These are phyloP conservation scores for Diaporthe humulicola DNA, from an alignment of 2,329 filamentous ascomycete genomes.

Conservation along the genomic window DNA sequence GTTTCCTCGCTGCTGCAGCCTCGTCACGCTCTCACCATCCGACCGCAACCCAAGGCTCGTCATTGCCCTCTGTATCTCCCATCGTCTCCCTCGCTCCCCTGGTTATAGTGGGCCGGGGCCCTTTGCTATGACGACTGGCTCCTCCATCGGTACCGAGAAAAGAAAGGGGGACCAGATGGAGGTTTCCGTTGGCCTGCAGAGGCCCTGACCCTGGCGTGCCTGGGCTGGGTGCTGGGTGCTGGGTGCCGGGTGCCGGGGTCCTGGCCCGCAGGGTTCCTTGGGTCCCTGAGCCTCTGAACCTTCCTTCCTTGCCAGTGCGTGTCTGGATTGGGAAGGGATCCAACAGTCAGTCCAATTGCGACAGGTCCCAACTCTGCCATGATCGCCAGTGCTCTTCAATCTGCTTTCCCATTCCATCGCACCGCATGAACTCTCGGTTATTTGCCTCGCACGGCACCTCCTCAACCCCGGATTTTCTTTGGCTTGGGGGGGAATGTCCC, in stretches of 20 bases:
- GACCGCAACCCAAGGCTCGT: constrained; percentile 2
- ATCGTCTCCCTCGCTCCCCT: not conserved
- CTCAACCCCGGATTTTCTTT: constrained; percentile 9
- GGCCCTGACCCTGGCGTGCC: not conserved
- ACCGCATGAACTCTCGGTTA: constrained; percentile 17
- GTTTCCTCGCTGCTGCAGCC: constrained; percentile 12
- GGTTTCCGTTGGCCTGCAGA: constrained; percentile 14
- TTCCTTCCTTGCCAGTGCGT: constrained; percentile 1
- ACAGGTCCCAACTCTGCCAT: constrained; percentile 16
- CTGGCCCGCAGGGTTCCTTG: not conserved
- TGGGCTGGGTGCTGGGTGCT: not conserved
- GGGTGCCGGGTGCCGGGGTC: not conserved
- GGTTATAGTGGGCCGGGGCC: constrained; percentile 1
- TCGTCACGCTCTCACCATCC: not conserved
- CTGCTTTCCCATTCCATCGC: constrained; percentile 21
- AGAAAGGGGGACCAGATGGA: not conserved
- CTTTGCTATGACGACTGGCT: constrained; percentile 8
- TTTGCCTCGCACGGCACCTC: constrained; percentile 7
- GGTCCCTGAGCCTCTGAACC: constrained; percentile 2
- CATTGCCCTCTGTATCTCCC: not conserved
- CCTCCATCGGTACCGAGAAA: constrained; percentile 14
- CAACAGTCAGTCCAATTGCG: constrained; percentile 12
- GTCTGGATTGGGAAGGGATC: constrained; percentile 14
- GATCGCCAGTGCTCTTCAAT: constrained; percentile 23
- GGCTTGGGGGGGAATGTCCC: not conserved